These are phyloP conservation scores for Fusarium praegraminearum DNA, from an alignment of 2,329 filamentous ascomycete genomes.

Conservation along the genomic window DNA sequence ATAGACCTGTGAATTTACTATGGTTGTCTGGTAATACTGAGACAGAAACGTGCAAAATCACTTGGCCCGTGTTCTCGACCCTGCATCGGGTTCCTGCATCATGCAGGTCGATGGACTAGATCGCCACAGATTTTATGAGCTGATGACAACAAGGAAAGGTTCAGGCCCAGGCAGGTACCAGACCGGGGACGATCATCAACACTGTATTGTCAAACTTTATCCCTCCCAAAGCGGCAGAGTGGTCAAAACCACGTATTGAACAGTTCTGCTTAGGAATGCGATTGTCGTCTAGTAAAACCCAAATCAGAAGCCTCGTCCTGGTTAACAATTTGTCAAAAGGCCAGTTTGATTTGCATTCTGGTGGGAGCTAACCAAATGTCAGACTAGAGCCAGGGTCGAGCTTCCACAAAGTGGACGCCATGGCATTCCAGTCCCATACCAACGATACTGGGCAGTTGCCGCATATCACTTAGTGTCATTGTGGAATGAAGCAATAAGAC, in stretches of 20 bases:
- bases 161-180: neutral
- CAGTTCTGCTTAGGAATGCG: conserved; percentile 13
- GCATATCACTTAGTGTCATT: conserved; percentile 24
- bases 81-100: conserved; percentile 25
- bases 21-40: neutral
- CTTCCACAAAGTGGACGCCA: conserved; percentile 12
- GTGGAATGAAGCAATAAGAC: conserved; percentile 19
- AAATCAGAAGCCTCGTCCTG: conserved; percentile 11
- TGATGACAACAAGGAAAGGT: neutral
- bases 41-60: too few species aligned
- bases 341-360: conserved; percentile 10
- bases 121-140: neutral
- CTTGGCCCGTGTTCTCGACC: neutral
- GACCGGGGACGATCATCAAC: conserved; percentile 6
- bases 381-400: conserved; percentile 17
- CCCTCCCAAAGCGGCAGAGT: conserved; percentile 18
- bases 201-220: conserved; percentile 14
- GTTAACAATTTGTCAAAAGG: neutral
- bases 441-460: neutral
- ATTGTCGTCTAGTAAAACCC: conserved; percentile 18
- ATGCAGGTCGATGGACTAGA: conserved; percentile 3
- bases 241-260: neutral
- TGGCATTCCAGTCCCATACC: conserved; percentile 18
- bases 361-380: neutral
- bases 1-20: neutral